Base-by-base conservation (phyloP, 2,329 filamentous ascomycete species). In the Talaromyces islandicus region DNA sequence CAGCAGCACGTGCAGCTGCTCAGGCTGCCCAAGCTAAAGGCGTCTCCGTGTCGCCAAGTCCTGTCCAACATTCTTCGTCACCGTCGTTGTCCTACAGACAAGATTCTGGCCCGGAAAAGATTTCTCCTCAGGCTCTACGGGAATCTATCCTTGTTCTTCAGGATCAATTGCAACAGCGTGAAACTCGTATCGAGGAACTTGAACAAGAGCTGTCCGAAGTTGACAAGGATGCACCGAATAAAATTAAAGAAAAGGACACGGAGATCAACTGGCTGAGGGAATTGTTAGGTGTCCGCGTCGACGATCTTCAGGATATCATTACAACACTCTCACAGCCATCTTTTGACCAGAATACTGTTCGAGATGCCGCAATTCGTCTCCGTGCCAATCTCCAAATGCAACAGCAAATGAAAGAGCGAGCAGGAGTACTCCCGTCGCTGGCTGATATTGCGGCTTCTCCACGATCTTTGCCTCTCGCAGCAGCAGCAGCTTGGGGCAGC, bases 361-460 rank as follows among this genome's bases (percentile, higher is more conserved):
- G 90, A 68, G 92, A 97, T 71, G 92, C 92, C 6, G 90, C 91
- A 38, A 97, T 97, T 67, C 88, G 94, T 57, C 87, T 99, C 62
- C 91, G 91, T 72, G 91, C 94, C 14, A 97, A 96, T 69, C 81
- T 99, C 38, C 91, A 97, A 72, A 99, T 99, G 94, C 93, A 99
- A 74, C 90, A 95, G 71, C 91, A 96, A 72, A 92, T 97, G 76
- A 90, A 91, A 56, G 93, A 97, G 74, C 85, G 94, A 62, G 88
- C 88, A 58, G 87, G 87, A 54, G 85, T 81, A 58, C 80, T 94
- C 66, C 89, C 90, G 4, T 90, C 89, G 46, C 84, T 96, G 48
- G 88, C 91, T 1, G 86, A 85, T 65, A 86, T 92, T 64, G 88
- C 90, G 11, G 86, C 88, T 5, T 89, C 91, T 2, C 93, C 92